Base-by-base conservation (phyloP, 176 grass and related monocot genomes). In the Cenchrus americanus region DNA sequence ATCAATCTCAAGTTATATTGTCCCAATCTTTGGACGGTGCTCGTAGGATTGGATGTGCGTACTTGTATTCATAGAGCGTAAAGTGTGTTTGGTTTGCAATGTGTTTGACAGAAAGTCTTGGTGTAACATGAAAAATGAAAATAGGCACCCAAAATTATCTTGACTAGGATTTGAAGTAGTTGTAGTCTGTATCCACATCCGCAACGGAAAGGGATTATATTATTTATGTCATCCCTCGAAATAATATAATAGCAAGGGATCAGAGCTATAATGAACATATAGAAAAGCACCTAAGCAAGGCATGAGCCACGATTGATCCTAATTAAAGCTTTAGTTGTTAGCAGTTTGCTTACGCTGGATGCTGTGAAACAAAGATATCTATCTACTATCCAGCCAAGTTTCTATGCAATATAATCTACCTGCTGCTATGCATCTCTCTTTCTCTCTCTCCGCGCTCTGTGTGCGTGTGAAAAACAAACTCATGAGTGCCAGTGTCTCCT, bases 401-500 rank as follows among this genome's bases (percentile, higher is more conserved):
- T 37, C 34, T 34, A 34, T 34, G 3, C 32, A 34, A 34, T 34
- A 34, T 34, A 34, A 34, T 34, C 49, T 52, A 53, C 24, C 71
- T 11, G 71, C 69, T 27, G 26, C 14, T 42, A 30, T 30, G 27
- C 27, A 30, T 30, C 27, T 30, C 27, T 30, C 27, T 30, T 2
- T 30, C 27, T 30, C 27, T 30, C 27, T 30, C 27, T 2, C 1
- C 27, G 27, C 27, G 1, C 27, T 30, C 1, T 30, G 27, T 30
- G 27, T 27, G 27, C 2, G 3, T 12, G 9, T 15, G 61, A 79
- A 76, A 91, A 89, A 89, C 65, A 87, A 89, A 43, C 64, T 55
- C 66, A 30, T 30, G 27, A 46, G 69, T 66, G 71, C 78, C 53
- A 17, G 7, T 87, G 92, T 89, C 83, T 68, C 84, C 81, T 82